phyloP scores from a whole-genome alignment of 2,329 filamentous ascomycete genomes.

The Tympanopsis confertula region DNA sequence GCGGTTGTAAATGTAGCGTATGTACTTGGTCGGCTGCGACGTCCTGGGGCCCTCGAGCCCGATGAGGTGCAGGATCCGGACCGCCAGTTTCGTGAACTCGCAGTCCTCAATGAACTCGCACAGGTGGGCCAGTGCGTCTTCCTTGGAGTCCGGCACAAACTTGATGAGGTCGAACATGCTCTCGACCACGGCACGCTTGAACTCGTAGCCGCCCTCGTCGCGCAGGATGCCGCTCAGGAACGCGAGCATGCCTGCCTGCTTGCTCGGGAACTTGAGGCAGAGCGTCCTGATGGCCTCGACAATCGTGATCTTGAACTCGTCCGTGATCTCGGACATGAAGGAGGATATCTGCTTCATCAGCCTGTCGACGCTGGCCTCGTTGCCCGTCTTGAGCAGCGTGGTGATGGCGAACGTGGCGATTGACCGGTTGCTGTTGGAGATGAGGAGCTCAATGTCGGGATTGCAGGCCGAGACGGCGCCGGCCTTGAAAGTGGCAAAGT shows the following conservation, averaged over 20 bases:
- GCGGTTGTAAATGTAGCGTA: constrained; percentile 97
- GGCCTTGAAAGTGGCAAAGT: constrained; percentile 93
- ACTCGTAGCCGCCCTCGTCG: constrained; percentile 95
- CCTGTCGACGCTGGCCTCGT: constrained; percentile 90
- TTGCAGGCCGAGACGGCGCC: constrained; percentile 87
- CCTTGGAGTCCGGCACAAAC: constrained; percentile 81
- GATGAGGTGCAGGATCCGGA: constrained; percentile 86
- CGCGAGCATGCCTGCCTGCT: constrained; percentile 93
- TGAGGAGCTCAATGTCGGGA: constrained; percentile 90
- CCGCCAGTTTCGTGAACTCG: constrained; percentile 94
- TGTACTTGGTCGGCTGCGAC: constrained; percentile 95
- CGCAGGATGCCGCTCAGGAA: constrained; percentile 92
- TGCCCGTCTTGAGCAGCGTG: constrained; percentile 93
- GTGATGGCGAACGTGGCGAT: constrained; percentile 98
- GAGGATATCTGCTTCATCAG: constrained; percentile 97
- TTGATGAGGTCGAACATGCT: constrained; percentile 99
- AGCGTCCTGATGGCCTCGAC: constrained; percentile 94
- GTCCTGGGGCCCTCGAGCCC: constrained; percentile 93
- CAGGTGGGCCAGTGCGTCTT: constrained; percentile 80
- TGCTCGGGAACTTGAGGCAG: constrained; percentile 93
- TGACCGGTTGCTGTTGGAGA: constrained; percentile 91
- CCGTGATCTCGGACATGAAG: constrained; percentile 98
- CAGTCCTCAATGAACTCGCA: constrained; percentile 99
- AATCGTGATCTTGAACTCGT: constrained; percentile 99
- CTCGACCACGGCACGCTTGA: constrained; percentile 94